These are phyloP conservation scores for Excoecaria agallocha DNA, from an alignment of 345 rosid genomes.

Conservation along the genomic window DNA sequence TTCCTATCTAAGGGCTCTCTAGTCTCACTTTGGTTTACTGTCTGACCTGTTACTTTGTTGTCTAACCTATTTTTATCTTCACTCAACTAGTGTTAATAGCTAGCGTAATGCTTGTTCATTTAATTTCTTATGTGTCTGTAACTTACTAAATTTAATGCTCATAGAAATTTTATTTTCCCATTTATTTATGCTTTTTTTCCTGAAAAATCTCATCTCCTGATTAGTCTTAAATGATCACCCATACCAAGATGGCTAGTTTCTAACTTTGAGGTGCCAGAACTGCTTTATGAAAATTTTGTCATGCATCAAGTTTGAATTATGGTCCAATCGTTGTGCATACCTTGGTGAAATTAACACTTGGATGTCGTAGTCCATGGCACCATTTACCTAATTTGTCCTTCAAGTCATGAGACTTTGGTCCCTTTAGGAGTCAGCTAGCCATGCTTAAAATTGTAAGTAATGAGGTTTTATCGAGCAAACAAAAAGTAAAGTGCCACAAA, in stretches of 20 bases:
- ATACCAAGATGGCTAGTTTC: neutral
- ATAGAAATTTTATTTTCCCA: neutral
- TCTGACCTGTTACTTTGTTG: neutral
- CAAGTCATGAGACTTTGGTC: neutral
- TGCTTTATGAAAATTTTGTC: neutral
- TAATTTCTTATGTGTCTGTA: neutral
- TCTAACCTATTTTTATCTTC: neutral
- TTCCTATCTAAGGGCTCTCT: conserved; percentile 81
- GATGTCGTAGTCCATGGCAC: neutral
- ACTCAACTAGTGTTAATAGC: neutral
- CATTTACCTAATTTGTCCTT: neutral
- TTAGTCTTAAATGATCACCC: neutral
- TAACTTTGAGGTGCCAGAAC: neutral
- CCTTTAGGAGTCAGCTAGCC: neutral
- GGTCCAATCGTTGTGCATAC: neutral
- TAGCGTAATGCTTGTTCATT: neutral
- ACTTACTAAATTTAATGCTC: neutral
- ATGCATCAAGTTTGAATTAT: neutral
- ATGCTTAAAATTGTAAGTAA: neutral
- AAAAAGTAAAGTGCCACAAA: neutral
- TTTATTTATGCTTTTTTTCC: neutral
- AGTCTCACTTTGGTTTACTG: conserved; percentile 70
- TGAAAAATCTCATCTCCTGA: neutral
- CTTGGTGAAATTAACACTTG: neutral
- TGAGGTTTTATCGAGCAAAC: neutral